Evolutionary conservation across 208 protist species (phyloP).

Genomic region (Trypanosoma congolense): DNA sequence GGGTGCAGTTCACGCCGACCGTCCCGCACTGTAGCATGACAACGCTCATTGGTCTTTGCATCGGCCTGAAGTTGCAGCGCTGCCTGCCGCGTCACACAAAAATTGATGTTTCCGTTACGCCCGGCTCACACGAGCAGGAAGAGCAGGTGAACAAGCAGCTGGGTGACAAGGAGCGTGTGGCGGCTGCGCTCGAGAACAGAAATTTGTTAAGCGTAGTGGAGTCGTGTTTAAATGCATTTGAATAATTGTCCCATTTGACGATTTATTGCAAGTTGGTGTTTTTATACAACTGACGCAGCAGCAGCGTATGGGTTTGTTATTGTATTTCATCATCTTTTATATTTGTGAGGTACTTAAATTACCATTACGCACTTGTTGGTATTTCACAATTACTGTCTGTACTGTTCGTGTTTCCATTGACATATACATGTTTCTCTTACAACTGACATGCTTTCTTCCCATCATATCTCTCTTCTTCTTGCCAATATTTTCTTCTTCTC

Average conservation of each 20-base stretch:
- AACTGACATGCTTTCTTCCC: background rate
- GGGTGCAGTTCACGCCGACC: constrained; percentile 97
- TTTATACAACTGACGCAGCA: too few species aligned
- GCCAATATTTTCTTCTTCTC: constrained; percentile 16
- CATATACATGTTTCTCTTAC: too few species aligned
- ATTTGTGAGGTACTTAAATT: too few species aligned
- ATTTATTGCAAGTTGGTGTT: background rate
- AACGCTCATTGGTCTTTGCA: constrained; percentile 97
- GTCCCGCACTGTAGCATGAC: constrained; percentile 98
- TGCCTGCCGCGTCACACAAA: constrained; percentile 94
- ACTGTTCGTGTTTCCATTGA: too few species aligned
- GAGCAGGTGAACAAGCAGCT: constrained; percentile 98
- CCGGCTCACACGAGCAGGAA: constrained; percentile 93
- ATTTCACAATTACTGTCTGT: too few species aligned
- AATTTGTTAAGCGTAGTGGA: constrained; percentile 85
- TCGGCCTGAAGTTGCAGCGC: constrained; percentile 94
- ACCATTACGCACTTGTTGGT: too few species aligned
- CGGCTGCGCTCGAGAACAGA: constrained; percentile 96
- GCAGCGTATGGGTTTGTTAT: too few species aligned
- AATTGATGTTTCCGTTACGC: constrained; percentile 89
- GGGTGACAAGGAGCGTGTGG: constrained; percentile 98
- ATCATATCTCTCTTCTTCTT: background rate
- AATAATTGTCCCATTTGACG: constrained; percentile 4
- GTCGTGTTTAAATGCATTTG: constrained; percentile 76
- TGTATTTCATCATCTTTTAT: too few species aligned